Conservation (phyloP, 768 basidiomycete genomes). For the Butyriboletus loyo region DNA sequence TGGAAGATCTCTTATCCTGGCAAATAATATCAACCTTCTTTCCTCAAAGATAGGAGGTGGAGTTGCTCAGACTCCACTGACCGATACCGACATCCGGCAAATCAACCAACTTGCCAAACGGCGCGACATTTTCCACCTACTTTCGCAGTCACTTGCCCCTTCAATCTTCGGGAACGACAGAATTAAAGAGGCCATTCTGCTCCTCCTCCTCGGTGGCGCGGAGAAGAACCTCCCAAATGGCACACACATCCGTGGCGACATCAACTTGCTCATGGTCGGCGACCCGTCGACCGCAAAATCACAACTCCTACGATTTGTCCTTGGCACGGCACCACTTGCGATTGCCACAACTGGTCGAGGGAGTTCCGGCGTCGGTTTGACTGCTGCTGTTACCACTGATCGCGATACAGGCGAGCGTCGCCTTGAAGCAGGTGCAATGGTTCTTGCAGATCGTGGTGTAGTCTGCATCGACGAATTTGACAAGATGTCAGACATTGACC, state of each 20-base stretch:
- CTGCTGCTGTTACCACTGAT: slow-evolving; percentile 97
- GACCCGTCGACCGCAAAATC: slow-evolving; percentile 99
- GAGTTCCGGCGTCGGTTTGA: slow-evolving; percentile 97
- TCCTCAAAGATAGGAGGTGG: slow-evolving; percentile 95
- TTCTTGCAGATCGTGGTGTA: slow-evolving; percentile 96
- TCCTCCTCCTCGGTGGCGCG: slow-evolving; percentile 91
- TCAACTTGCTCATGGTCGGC: slow-evolving; percentile 99
- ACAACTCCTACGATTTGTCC: slow-evolving; percentile 92
- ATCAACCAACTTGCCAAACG: slow-evolving; percentile 94
- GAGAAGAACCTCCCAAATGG: slow-evolving; percentile 98
- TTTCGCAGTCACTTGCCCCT: slow-evolving; percentile 93
- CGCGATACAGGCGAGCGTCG: slow-evolving; percentile 96
- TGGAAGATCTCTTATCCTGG: slow-evolving; percentile 82
- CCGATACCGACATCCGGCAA: slow-evolving; percentile 90
- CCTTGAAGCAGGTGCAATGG: slow-evolving; percentile 99
- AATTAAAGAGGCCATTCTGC: slow-evolving; percentile 91
- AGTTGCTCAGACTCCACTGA: slow-evolving; percentile 87
- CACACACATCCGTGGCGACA: slow-evolving; percentile 98
- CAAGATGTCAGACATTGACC: slow-evolving; percentile 99
- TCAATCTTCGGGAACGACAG: slow-evolving; percentile 96
- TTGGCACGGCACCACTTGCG: slow-evolving; percentile 93
- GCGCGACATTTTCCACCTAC: slow-evolving; percentile 78
- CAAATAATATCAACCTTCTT: slow-evolving; percentile 92
- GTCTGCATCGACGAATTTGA: slow-evolving; percentile 99
- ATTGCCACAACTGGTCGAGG: slow-evolving; percentile 98